Evolutionary conservation across 176 grass and related monocot species (phyloP).

Genomic region (Cymbopogon citratus): DNA sequence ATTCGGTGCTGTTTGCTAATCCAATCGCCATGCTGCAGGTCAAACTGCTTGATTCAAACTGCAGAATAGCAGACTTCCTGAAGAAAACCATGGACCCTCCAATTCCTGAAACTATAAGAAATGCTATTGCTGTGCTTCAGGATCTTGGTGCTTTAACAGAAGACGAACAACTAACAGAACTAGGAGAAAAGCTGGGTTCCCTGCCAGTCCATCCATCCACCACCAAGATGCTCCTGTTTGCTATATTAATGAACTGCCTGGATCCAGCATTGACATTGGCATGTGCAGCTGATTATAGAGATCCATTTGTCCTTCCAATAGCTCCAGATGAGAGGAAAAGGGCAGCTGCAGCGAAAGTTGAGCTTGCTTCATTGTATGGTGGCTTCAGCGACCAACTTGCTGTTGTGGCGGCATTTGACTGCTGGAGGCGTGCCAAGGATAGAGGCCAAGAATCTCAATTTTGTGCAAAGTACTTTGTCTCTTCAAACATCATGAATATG

Average conservation of each 20-base stretch:
- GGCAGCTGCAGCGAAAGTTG: slow-evolving; percentile 56
- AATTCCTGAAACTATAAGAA: slow-evolving; percentile 62
- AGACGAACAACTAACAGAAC: slow-evolving; percentile 68
- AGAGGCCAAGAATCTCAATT: slow-evolving; percentile 75
- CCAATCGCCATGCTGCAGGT: slow-evolving; percentile 46
- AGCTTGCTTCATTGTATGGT: slow-evolving; percentile 89
- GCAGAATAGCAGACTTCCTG: slow-evolving; percentile 68
- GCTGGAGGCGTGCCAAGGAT: slow-evolving; percentile 78
- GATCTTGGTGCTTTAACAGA: slow-evolving; percentile 87
- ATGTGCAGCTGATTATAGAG: slow-evolving; percentile 70
- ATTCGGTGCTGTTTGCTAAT: slow-evolving; percentile 19
- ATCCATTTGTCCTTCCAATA: slow-evolving; percentile 78
- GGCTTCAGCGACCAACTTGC: slow-evolving; percentile 89
- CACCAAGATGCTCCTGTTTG: slow-evolving; percentile 95
- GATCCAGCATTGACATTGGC: slow-evolving; percentile 93
- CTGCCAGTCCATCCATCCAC: slow-evolving; percentile 91
- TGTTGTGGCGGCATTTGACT: slow-evolving; percentile 83
- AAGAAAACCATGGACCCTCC: slow-evolving; percentile 92
- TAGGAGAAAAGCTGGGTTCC: slow-evolving; percentile 80
- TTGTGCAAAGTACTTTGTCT: slow-evolving; percentile 75
- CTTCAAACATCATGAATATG: slow-evolving; percentile 82
- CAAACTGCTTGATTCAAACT: slow-evolving; percentile 78
- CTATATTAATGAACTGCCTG: slow-evolving; percentile 91
- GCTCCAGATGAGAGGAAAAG: slow-evolving; percentile 60
- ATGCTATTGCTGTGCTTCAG: slow-evolving; percentile 76